Evolutionary conservation across 257 asterid genomes (phyloP).

Genomic region (Salvia hispanica): DNA sequence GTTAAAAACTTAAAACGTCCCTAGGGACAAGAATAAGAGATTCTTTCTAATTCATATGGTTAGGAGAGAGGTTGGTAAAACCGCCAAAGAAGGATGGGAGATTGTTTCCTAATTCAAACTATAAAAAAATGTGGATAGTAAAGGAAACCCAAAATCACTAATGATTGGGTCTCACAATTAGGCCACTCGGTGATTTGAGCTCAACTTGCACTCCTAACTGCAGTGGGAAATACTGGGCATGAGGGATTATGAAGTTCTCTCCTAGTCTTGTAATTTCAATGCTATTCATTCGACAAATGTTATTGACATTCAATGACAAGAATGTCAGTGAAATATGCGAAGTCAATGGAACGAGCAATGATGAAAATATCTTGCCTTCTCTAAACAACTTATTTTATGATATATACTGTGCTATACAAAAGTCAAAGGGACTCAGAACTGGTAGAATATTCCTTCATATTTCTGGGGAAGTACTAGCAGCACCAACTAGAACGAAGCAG

Average conservation of each 20-base stretch:
- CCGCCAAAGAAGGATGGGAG: background rate
- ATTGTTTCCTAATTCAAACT: background rate
- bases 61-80: background rate
- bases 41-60: background rate
- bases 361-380: background rate
- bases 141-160: conserved; percentile 11
- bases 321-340: background rate
- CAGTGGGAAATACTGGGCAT: background rate
- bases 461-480: conserved; percentile 11
- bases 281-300: background rate
- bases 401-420: conserved; percentile 1
- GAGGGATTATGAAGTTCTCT: no score
- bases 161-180: background rate
- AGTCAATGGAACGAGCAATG: background rate
- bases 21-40: background rate
- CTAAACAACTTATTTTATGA: conserved; percentile 2
- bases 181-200: background rate
- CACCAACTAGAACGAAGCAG: background rate
- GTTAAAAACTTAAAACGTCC: background rate
- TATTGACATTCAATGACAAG: background rate
- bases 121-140: background rate
- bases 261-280: no score
- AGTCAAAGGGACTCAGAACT: conserved; percentile 21
- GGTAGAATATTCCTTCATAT: background rate
- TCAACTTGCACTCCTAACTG: background rate